Conservation (phyloP, 1,139 yeast genomes). For the Kurtzmaniella quercitrusa region DNA sequence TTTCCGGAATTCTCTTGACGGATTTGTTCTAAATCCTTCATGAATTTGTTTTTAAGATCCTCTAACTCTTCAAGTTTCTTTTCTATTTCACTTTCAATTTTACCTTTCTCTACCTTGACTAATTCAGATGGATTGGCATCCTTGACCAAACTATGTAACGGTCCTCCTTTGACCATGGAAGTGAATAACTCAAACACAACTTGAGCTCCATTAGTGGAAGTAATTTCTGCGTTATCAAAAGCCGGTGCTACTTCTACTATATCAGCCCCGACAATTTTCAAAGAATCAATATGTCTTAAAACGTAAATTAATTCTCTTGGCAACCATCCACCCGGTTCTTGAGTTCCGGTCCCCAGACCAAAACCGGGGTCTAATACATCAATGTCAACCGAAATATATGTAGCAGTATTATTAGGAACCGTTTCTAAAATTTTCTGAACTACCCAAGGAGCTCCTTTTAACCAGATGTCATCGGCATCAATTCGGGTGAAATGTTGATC, state of each 20-base stretch:
- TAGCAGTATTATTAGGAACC: slow-evolving; percentile 56
- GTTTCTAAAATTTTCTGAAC: slow-evolving; percentile 45
- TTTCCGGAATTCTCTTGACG: not conserved
- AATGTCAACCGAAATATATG: slow-evolving; percentile 69
- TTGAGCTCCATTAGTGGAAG: slow-evolving; percentile 76
- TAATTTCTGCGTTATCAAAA: slow-evolving; percentile 67
- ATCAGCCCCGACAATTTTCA: slow-evolving; percentile 73
- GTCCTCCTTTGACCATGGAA: slow-evolving; percentile 65
- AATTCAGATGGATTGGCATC: slow-evolving; percentile 4
- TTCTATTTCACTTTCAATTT: slow-evolving; percentile 6
- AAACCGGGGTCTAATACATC: slow-evolving; percentile 80
- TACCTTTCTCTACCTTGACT: not conserved
- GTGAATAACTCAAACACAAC: slow-evolving; percentile 67
- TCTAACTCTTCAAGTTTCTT: slow-evolving; percentile 15
- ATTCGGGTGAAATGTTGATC: slow-evolving; percentile 60
- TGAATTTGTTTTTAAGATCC: slow-evolving; percentile 11
- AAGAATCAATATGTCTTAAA: slow-evolving; percentile 51
- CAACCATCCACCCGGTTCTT: slow-evolving; percentile 77
- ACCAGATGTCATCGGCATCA: slow-evolving; percentile 67
- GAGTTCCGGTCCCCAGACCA: slow-evolving; percentile 83
- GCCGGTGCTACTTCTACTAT: slow-evolving; percentile 76
- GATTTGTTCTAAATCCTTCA: slow-evolving; percentile 11
- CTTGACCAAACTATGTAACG: slow-evolving; percentile 11
- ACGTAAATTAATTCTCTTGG: slow-evolving; percentile 70
- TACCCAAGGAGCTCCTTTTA: slow-evolving; percentile 53